These are phyloP conservation scores for Calonectria leucothoes DNA, from an alignment of 2,329 filamentous ascomycete genomes.

Conservation along the genomic window DNA sequence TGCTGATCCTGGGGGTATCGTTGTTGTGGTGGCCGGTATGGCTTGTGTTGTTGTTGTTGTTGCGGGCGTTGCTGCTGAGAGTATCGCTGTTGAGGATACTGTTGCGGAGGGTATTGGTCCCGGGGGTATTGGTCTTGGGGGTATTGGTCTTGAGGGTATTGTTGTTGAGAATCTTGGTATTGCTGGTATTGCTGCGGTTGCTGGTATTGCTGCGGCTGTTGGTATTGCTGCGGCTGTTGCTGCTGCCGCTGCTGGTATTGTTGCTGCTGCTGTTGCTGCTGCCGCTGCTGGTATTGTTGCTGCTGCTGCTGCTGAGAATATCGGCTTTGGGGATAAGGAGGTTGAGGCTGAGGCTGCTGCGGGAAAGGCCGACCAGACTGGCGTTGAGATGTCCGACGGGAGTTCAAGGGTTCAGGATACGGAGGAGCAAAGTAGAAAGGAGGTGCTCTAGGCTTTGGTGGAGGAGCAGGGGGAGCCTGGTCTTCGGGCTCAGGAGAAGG, in stretches of 20 bases:
- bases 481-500: conserved; percentile 42
- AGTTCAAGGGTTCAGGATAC: conserved; percentile 38
- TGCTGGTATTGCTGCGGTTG: conserved; percentile 37
- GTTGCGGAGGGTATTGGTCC: conserved; percentile 32
- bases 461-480: neutral
- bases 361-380: conserved; percentile 10
- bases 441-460: conserved; percentile 26
- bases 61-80: conserved; percentile 38
- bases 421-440: conserved; percentile 38
- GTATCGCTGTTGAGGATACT: conserved; percentile 26
- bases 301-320: conserved; percentile 26
- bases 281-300: conserved; percentile 25
- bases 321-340: neutral
- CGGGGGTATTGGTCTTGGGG: conserved; percentile 29
- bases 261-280: conserved; percentile 27
- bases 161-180: conserved; percentile 29
- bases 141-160: conserved; percentile 18
- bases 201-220: conserved; percentile 29
- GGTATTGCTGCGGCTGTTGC: conserved; percentile 7
- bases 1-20: conserved; percentile 23
- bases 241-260: conserved; percentile 31
- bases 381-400: conserved; percentile 19
- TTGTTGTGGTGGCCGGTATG: neutral
- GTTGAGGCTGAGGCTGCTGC: conserved; percentile 22
- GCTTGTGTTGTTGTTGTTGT: conserved; percentile 26